Evolutionary conservation across 1,284 basidiomycete species (phyloP), one percentile per base, ranked within the genome.

Genomic region (Pascua sp.): DNA sequence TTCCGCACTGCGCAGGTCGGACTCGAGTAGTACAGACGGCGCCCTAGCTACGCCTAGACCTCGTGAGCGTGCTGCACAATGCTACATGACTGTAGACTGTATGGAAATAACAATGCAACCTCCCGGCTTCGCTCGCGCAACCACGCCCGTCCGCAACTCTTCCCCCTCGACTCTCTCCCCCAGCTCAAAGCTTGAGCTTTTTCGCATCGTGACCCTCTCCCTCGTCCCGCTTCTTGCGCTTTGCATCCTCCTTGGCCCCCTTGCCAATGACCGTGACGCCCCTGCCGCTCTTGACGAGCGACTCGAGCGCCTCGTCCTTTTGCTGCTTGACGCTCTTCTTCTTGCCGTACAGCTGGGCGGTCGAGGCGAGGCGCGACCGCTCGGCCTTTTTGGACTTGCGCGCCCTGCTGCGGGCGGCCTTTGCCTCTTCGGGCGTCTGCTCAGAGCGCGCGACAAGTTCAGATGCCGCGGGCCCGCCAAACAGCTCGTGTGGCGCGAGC

Each of bases 401-500:
- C 59, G 85, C 82, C 72, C 89, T 91, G 60, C 82, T 81, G 50
- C 86, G 84, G 50, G 85, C 76, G 1, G 85, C 78, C 51, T 86
- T 85, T 77, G 96, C 96, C 78, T 97, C 88, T 36, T 81, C 78
- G 0, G 93, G 90, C 8, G 90, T 91, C 60, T 97, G 81, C 74
- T 98, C 95, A 54, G 85, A 86, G 48, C 85, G 83, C 4, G 85
- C 81, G 42, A 84, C 84, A 45, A 84, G 79, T 47, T 84, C 81
- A 11, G 82, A 76, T 0, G 83, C 67, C 4, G 80, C 72, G 0
- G 88, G 82, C 4, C 76, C 74, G 0, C 85, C 80, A 67, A 89
- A 90, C 39, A 98, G 80, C 78, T 99, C 96, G 72, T 98, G 91
- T 0, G 96, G 96, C 0, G 96, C 92, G 51, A 98, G 84, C 82